phyloP scores from a whole-genome alignment of 1,139 yeast genomes.

The Lizanozyma gosingica region DNA sequence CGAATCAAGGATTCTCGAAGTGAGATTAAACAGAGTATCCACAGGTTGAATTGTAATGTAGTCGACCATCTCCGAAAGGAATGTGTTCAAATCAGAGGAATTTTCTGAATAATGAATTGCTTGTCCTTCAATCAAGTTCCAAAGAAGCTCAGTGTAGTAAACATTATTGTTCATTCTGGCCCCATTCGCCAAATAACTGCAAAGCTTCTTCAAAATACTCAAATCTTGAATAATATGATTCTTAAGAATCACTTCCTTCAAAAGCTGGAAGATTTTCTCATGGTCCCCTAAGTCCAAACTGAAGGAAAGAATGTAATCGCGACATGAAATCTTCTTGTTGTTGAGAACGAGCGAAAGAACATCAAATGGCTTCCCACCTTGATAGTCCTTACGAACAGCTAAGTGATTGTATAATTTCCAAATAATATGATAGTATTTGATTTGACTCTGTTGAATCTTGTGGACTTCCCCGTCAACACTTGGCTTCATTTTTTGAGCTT shows the following conservation, averaged over 20 bases:
- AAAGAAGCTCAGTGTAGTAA: conserved; percentile 26
- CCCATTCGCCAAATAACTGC: conserved; percentile 26
- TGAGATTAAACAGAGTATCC: conserved; percentile 21
- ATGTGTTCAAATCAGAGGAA: conserved; percentile 19
- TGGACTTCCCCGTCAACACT: neutral
- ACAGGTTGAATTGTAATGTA: conserved; percentile 15
- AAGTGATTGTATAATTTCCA: conserved; percentile 30
- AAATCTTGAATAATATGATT: conserved; percentile 25
- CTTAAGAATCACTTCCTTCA: conserved; percentile 29
- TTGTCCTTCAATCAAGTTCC: conserved; percentile 29
- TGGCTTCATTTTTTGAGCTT: conserved; percentile 5
- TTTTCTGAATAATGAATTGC: conserved; percentile 15
- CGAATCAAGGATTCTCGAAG: conserved; percentile 1
- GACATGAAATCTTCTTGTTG: conserved; percentile 13
- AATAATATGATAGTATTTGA: conserved; percentile 10
- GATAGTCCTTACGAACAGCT: conserved; percentile 32
- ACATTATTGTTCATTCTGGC: conserved; percentile 13
- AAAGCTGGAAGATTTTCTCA: conserved; percentile 26
- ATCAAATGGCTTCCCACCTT: conserved; percentile 7
- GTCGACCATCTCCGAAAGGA: conserved; percentile 22
- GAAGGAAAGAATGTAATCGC: conserved; percentile 24
- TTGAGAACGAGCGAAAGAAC: conserved; percentile 6
- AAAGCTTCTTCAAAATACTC: conserved; percentile 20
- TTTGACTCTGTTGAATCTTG: neutral
- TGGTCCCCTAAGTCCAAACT: conserved; percentile 29